Conservation (phyloP, 257 asterid genomes). For the Solanum sitiens region DNA sequence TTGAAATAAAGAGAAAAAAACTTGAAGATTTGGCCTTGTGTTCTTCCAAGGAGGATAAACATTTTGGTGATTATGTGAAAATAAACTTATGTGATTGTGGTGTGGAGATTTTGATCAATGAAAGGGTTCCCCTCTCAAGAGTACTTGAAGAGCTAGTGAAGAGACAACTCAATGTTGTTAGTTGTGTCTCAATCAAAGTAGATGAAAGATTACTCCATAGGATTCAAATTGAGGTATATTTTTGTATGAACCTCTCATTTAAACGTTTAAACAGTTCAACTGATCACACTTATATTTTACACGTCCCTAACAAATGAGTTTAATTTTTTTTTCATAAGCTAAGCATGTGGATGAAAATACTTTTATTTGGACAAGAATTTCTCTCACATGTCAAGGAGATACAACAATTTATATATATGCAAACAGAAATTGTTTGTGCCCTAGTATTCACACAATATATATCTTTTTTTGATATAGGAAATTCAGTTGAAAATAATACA, state of each 20-base stretch:
- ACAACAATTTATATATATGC: neutral
- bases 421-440: neutral
- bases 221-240: neutral
- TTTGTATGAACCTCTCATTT: neutral
- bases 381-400: neutral
- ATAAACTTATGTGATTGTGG: neutral
- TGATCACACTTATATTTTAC: neutral
- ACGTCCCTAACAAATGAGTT: neutral
- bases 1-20: neutral
- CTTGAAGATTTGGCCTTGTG: neutral
- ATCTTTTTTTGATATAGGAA: neutral
- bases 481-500: neutral
- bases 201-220: neutral
- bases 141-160: neutral
- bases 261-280: neutral
- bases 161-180: neutral
- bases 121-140: neutral
- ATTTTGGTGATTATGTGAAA: neutral
- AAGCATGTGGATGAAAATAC: neutral
- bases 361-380: neutral
- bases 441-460: neutral
- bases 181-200: neutral
- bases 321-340: neutral
- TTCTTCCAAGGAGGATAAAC: neutral
- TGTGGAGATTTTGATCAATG: neutral